These are phyloP conservation scores for Ogataea zsoltii DNA, from an alignment of 805 yeast genomes.

Conservation along the genomic window DNA sequence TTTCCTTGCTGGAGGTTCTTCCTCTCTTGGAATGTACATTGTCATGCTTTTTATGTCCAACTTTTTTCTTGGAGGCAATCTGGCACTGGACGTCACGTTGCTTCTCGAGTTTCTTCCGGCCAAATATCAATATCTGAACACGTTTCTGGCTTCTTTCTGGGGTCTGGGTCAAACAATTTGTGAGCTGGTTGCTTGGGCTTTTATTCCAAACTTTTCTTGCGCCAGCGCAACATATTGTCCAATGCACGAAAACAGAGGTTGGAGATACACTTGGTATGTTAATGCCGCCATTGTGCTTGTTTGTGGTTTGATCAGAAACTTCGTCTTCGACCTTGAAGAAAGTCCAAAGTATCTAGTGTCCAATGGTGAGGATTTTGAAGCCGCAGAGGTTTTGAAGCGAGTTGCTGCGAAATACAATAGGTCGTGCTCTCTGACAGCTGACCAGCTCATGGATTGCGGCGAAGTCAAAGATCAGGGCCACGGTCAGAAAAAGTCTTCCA, in stretches of 20 bases:
- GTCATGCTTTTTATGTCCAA: slow-evolving; percentile 42
- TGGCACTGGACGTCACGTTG: slow-evolving; percentile 50
- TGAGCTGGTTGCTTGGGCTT: slow-evolving; percentile 49
- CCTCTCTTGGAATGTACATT: slow-evolving; percentile 45
- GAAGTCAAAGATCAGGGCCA: slow-evolving; percentile 11
- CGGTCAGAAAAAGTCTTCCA: background rate
- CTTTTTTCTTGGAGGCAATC: slow-evolving; percentile 52
- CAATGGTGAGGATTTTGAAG: slow-evolving; percentile 46
- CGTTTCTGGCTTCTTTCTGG: slow-evolving; percentile 54
- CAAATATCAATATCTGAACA: slow-evolving; percentile 47
- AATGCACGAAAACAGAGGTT: slow-evolving; percentile 47
- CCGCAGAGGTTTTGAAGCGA: slow-evolving; percentile 39
- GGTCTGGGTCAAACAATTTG: slow-evolving; percentile 54
- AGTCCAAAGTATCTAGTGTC: slow-evolving; percentile 23
- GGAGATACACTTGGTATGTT: slow-evolving; percentile 54
- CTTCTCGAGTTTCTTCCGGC: slow-evolving; percentile 51
- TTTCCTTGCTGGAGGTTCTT: slow-evolving; percentile 50
- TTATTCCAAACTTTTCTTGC: slow-evolving; percentile 48
- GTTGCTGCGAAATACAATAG: slow-evolving; percentile 45
- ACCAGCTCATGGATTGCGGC: slow-evolving; percentile 43
- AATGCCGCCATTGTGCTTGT: slow-evolving; percentile 48
- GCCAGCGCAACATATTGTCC: slow-evolving; percentile 40
- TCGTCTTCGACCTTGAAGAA: slow-evolving; percentile 44
- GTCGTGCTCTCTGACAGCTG: slow-evolving; percentile 39
- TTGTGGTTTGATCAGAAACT: slow-evolving; percentile 44